Evolutionary conservation across 495 filamentous ascomycete species (phyloP), one percentile per base, ranked within the genome.

Genomic region (Acidiella bohemica): DNA sequence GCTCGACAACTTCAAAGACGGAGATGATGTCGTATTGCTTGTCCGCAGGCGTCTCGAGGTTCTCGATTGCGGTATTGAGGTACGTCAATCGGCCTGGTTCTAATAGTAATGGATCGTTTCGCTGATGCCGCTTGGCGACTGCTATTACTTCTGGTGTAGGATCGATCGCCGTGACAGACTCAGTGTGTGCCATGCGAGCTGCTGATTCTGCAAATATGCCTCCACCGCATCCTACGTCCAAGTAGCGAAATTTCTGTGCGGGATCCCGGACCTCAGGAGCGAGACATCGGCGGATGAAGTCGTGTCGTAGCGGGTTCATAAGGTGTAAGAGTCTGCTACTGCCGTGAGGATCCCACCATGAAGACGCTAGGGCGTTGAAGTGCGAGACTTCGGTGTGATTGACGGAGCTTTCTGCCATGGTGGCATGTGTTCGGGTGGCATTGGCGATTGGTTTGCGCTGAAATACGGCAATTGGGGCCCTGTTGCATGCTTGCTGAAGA

Each of bases 321-420:
- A 92, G 77, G 60, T 96, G 92, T 2, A 97, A 77, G 46, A 93
- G 76, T 11, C 87, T 76, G 0, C 85, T 95, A 14, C 85, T 76
- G 38, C 90, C 90, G 61, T 92, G 77, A 2, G 90, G 83, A 62
- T 96, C 92, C 90, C 90, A 97, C 90, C 90, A 97, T 53, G 76
- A 77, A 51, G 78, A 81, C 54, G 92, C 90, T 44, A 97, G 84
- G 46, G 76, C 72, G 53, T 84, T 82, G 71, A 97, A 97, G 65
- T 97, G 90, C 28, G 83, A 80, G 43, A 96, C 68, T 66, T 97
- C 90, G 53, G 75, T 68, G 36, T 78, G 72, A 56, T 86, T 86
- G 60, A 96, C 45, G 18, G 50, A 53, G 36, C 40, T 49, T 13
- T 17, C 24, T n/a, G n/a, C n/a, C 16, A 31, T 29, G 10, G 35